A percentile compares a stretch with the other conserved stretches of the same genome.
Conservation (phyloP, 768 basidiomycete genomes). For the Lanmaoa rubissima region DNA sequence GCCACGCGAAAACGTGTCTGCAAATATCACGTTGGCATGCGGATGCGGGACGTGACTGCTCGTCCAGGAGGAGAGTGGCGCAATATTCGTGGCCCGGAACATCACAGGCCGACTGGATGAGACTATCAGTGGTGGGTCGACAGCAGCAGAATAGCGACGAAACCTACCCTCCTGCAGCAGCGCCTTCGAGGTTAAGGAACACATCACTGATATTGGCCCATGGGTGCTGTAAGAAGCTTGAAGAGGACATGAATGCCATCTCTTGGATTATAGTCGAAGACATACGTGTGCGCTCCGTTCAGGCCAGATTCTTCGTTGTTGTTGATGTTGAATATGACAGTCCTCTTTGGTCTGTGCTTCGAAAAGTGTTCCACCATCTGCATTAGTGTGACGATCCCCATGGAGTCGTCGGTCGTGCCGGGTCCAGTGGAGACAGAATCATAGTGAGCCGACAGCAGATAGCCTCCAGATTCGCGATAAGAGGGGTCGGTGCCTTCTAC, state of each 20-base stretch:
- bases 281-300: constrained; percentile 66
- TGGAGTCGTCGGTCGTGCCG: constrained; percentile 78
- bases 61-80: constrained; percentile 53
- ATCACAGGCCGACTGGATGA: constrained; percentile 63
- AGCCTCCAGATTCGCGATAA: constrained; percentile 38
- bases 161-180: constrained; percentile 70
- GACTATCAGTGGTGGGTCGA: neutral
- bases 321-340: constrained; percentile 81
- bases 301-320: constrained; percentile 82
- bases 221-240: constrained; percentile 68
- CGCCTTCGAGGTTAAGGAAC: constrained; percentile 84
- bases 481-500: constrained; percentile 49
- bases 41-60: constrained; percentile 53
- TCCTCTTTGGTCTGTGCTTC: constrained; percentile 49
- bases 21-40: constrained; percentile 67
- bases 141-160: neutral
- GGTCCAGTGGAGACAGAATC: constrained; percentile 76
- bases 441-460: constrained; percentile 79
- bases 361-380: constrained; percentile 61
- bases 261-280: constrained; percentile 4
- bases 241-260: neutral
- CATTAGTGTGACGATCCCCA: constrained; percentile 64
- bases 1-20: constrained; percentile 67
- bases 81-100: constrained; percentile 67
- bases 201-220: constrained; percentile 65